A percentile compares a stretch with the other conserved stretches of the same genome.
phyloP scores from a whole-genome alignment of 441 rosid genomes.

The Lepidium campestre region DNA sequence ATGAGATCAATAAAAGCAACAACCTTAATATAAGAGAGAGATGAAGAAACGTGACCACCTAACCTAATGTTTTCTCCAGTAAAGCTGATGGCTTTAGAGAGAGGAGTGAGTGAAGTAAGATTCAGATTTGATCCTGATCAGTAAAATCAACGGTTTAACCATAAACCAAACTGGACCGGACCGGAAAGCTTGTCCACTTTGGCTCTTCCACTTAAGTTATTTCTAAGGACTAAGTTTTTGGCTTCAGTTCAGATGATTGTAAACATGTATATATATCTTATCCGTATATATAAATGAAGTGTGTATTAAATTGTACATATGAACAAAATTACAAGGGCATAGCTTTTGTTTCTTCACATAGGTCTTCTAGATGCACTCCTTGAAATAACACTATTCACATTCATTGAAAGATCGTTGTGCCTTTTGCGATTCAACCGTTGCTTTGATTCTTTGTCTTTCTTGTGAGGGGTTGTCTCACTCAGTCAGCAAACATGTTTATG shows the following conservation, averaged over 20 bases:
- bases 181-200: background rate
- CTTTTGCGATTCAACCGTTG: constrained; percentile 58
- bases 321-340: background rate
- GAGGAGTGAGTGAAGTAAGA: constrained; percentile 20
- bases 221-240: background rate
- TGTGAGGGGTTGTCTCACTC: too few relatives aligned
- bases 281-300: background rate
- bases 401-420: constrained; percentile 12
- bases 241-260: background rate
- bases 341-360: background rate
- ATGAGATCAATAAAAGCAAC: background rate
- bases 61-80: constrained; percentile 17
- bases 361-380: background rate
- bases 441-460: constrained; percentile 40
- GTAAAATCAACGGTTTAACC: background rate
- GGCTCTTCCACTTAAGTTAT: background rate
- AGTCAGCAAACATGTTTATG: too few relatives aligned
- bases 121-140: constrained; percentile 12
- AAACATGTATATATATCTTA: background rate
- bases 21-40: background rate
- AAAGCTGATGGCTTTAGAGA: constrained; percentile 6
- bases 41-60: constrained; percentile 25
- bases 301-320: background rate
- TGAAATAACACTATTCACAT: background rate
- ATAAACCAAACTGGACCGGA: constrained; percentile 8